Percentiles rank a stretch among this genome's conserved stretches.
These are phyloP conservation scores for Pseudotsuga menziesii DNA, from an alignment of 75 land plant species.

Conservation along the genomic window DNA sequence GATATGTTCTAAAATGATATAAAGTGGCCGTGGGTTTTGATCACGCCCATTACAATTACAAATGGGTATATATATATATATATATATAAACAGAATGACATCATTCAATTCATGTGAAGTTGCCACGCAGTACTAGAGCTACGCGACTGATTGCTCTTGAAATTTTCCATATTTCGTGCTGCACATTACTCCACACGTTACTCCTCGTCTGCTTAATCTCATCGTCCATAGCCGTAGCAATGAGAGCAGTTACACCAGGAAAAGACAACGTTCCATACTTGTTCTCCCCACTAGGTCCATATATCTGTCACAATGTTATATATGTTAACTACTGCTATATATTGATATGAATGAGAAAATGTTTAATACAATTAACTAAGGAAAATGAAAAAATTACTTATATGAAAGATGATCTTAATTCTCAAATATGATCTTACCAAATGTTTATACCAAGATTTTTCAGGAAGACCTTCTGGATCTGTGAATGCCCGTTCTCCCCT, in stretches of 20 bases:
- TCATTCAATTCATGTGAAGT: slow-evolving; percentile 33
- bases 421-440: slow-evolving; percentile 32
- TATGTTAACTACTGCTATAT: not conserved
- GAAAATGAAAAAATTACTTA: not conserved
- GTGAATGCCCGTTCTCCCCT: slow-evolving; percentile 71
- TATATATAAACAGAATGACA: too few species aligned
- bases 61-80: too few species aligned
- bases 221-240: slow-evolving; percentile 11
- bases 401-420: not conserved
- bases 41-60: too few species aligned
- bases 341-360: not conserved
- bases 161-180: slow-evolving; percentile 69
- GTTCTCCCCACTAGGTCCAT: slow-evolving; percentile 44
- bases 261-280: slow-evolving; percentile 38
- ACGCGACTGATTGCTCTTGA: slow-evolving; percentile 51
- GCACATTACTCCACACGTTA: slow-evolving; percentile 20
- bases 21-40: too few species aligned
- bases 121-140: slow-evolving; percentile 42
- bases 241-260: slow-evolving; percentile 59
- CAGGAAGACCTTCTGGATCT: slow-evolving; percentile 52
- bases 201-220: not conserved
- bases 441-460: slow-evolving; percentile 75
- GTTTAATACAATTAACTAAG: not conserved
- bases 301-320: slow-evolving; percentile 33
- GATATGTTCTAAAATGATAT: too few species aligned